Evolutionary conservation across 2,329 filamentous ascomycete genomes (phyloP), one percentile per base, ranked within the genome.

Genomic region (Scedosporium aurantiacum): DNA sequence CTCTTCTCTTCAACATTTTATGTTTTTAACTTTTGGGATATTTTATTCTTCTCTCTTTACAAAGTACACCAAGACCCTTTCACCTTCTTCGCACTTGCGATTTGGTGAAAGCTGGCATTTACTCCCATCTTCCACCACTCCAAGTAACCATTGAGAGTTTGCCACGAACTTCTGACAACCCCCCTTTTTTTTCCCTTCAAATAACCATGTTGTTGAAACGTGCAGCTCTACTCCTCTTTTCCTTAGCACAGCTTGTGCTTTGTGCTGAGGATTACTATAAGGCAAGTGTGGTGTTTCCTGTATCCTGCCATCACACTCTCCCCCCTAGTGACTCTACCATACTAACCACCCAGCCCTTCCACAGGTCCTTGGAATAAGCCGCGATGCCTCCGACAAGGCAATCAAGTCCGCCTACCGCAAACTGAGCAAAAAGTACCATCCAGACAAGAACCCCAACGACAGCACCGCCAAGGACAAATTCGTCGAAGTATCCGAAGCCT

Each of bases 361-460:
- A 41, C 58, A 96, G 85, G 76, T 96, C 63, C 84, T 99, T 27
- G 91, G 89, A 61, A 76, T 99, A 65, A 83, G 87, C 69, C 91
- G 85, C 69, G 80, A 87, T 63, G 93, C 93, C 16, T 87, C 84
- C 56, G 91, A 96, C 60, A 86, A 87, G 69, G 88, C 97, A 69
- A 88, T 99, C 72, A 99, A 99, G 75, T 89, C 89, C 55, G 92
- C 94, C 23, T 99, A 99, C 75, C 85, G 92, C 63, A 87, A 85
- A 63, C 80, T 99, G 10, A 95, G 90, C 78, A 97, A 97, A 75
- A 96, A 95, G 73, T 97, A 83, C 73, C 94, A 99, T 71, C 94
- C 94, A 3, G 94, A 99, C 75, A 99, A 99, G 82, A 97, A 97
- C 69, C 91, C 93, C 88, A 94, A 82, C 66, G 87, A 97, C 71